Base-by-base conservation (phyloP, 805 yeast genomes). In the Candida maris region DNA sequence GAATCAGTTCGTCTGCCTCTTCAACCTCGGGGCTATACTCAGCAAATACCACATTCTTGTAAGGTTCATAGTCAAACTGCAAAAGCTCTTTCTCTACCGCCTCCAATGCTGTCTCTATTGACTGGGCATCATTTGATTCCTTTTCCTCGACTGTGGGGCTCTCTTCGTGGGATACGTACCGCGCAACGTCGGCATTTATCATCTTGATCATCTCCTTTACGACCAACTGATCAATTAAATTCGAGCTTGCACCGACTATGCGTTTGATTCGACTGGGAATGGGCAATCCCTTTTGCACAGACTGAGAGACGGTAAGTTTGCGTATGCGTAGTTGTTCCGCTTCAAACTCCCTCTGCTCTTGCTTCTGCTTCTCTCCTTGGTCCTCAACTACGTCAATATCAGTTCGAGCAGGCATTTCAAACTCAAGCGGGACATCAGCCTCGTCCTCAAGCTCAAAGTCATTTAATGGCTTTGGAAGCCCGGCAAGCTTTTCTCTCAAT, bases 401-500 rank as follows among this genome's bases (percentile, higher is more conserved):
- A 26, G 9, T 9, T 8, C 10, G 14, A n/a, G 28, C 15, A 8
- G 14, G 10, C 8, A 16, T 25, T 12, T n/a, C 16, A 21, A 12
- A 9, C 10, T 21, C 24, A 21, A 21, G 24, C 24, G 8, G 8
- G 7, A 16, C 10, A 7, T n/a, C 14, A 12, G 28, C 10, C 20
- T 51, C 61, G 3, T 61, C 67, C 4, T 56, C 46, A 6, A 72
- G 54, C 38, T 72, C 76, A 42, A 68, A 72, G 33, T 72, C 75
- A 42, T 73, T 71, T 30, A 42, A 23, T 2, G 58, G 56, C 15
- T 38, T 43, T 1, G 55, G 49, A 10, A 49, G 27, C n/a, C 21
- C 22, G 16, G 37, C 34, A 22, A 49, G 21, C 26, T 46, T 40
- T 37, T 39, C 27, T 13, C 14, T 44, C 42, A 31, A 35, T 19